Base-by-base conservation (phyloP, 768 basidiomycete genomes). In the Steccherinum ochraceum region DNA sequence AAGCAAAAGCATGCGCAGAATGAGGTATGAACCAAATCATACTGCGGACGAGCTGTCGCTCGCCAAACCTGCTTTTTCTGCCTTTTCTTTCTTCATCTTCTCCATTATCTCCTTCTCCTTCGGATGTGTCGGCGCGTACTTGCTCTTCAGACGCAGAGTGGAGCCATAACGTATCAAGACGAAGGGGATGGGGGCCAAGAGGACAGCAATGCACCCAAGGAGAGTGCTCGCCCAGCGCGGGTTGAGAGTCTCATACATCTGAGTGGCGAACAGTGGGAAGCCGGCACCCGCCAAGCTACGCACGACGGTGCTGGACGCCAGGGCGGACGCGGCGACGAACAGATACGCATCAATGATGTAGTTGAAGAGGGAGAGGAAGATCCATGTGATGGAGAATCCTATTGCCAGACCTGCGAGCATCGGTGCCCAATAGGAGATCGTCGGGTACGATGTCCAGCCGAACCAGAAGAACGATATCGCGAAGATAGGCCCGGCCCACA, bases 301-400 rank as follows among this genome's bases (percentile, higher is more conserved):
- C 7, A 77, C 63, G 41, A 83, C 77, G 4, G 78, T 82, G 53
- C 64, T 79, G 7, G 74, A 68, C 4, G 83, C 77, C 24, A 84
- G 66, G 4, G 81, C 81, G 19, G 78, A 79, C 2, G 82, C 80
- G 20, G 82, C 76, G 16, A 78, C 71, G 56, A 71, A 64, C 26
- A 83, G 64, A 58, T 84, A 84, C 12, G 79, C 73, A 63, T 85
- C 83, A 51, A 84, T 78, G 45, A 82, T 76, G 61, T 85, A 85
- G 60, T 79, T 84, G 58, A 80, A 66, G 45, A 80, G 63, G 13
- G 74, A 69, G 52, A 81, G 79, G 58, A 81, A 83, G 46, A 83
- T 75, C 64, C 74, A 74, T 48, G 72, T 69, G 52, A 81, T 77
- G 19, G 74, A 67, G 52, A 77, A 78, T 12, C 80, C 79, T 61